Percentiles rank a stretch among this genome's conserved stretches.
Conservation (phyloP, 2,329 filamentous ascomycete species). For the Cytospora paraplurivora region DNA sequence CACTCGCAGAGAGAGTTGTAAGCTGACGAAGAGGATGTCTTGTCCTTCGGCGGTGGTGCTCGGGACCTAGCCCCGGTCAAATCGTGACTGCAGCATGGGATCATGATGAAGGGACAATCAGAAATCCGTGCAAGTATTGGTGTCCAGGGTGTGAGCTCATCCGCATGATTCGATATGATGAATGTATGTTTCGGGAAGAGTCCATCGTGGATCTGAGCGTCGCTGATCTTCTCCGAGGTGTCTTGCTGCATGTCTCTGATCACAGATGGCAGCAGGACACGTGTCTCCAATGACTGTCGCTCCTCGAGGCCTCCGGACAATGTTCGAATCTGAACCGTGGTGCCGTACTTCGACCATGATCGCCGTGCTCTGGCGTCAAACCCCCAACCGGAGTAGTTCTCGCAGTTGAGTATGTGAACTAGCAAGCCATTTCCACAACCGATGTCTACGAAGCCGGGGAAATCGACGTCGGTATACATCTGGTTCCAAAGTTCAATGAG, state of each 20-base stretch:
- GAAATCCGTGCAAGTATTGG: conserved; percentile 80
- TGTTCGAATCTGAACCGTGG: conserved; percentile 37
- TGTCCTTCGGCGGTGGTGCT: conserved; percentile 58
- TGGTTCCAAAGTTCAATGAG: conserved; percentile 87
- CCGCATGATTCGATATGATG: conserved; percentile 95
- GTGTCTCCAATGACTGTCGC: conserved; percentile 24
- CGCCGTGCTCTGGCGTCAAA: conserved; percentile 88
- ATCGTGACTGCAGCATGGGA: conserved; percentile 92
- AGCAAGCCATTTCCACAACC: conserved; percentile 94
- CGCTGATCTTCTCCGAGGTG: conserved; percentile 28
- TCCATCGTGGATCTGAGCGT: conserved; percentile 55
- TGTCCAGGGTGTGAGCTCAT: conserved; percentile 95
- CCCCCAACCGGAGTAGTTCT: conserved; percentile 85
- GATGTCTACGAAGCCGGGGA: conserved; percentile 93
- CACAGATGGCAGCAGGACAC: conserved; percentile 52
- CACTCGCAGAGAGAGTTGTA: conserved; percentile 85
- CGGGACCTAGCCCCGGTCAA: conserved; percentile 76
- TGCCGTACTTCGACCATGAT: conserved; percentile 76
- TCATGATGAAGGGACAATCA: conserved; percentile 81
- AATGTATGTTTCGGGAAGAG: conserved; percentile 76
- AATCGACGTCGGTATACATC: conserved; percentile 67
- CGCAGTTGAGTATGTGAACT: conserved; percentile 75
- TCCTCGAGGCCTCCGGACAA: conserved; percentile 31
- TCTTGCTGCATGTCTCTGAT: conserved; percentile 33
- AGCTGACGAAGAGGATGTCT: conserved; percentile 61